A percentile compares a stretch with the other conserved stretches of the same genome.
Evolutionary conservation across 768 basidiomycete species (phyloP).

Genomic region (Mycena kentingensis): DNA sequence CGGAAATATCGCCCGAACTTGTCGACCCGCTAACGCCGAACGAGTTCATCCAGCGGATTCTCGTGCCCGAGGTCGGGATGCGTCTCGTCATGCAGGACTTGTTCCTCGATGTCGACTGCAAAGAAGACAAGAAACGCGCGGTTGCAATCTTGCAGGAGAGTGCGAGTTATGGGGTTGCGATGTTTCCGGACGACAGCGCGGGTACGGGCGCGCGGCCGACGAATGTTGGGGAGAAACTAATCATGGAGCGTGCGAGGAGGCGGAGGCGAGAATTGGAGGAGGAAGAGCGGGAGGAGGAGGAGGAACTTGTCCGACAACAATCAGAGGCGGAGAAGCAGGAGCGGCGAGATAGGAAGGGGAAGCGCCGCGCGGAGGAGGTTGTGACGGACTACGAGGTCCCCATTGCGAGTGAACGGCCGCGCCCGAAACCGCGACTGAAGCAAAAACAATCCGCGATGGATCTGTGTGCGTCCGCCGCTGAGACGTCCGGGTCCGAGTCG

Average conservation of each 20-base stretch:
- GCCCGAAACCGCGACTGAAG: slow-evolving; percentile 17
- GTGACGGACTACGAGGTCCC: not conserved
- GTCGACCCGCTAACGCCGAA: slow-evolving; percentile 67
- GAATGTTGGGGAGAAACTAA: slow-evolving; percentile 51
- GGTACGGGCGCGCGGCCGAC: slow-evolving; percentile 35
- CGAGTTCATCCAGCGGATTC: slow-evolving; percentile 79
- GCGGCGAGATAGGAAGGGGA: slow-evolving; percentile 12
- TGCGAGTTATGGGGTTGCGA: slow-evolving; percentile 78
- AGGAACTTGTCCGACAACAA: slow-evolving; percentile 21
- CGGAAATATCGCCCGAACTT: slow-evolving; percentile 51
- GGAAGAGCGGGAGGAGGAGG: slow-evolving; percentile 39
- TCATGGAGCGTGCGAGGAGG: slow-evolving; percentile 56
- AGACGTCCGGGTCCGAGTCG: no score
- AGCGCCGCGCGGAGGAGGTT: slow-evolving; percentile 16
- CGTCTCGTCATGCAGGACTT: slow-evolving; percentile 83
- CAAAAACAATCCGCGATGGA: no score
- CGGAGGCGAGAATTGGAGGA: slow-evolving; percentile 52
- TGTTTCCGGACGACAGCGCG: slow-evolving; percentile 70
- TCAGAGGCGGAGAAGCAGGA: slow-evolving; percentile 18
- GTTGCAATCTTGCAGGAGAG: slow-evolving; percentile 70
- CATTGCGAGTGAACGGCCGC: slow-evolving; percentile 2
- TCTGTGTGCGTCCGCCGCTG: no score
- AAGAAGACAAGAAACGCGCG: slow-evolving; percentile 41
- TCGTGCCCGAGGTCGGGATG: slow-evolving; percentile 88
- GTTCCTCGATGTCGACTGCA: slow-evolving; percentile 40